A percentile compares a stretch with the other conserved stretches of the same genome.
Conservation (phyloP, 1,284 basidiomycete genomes). For the Amylostereum areolatum region DNA sequence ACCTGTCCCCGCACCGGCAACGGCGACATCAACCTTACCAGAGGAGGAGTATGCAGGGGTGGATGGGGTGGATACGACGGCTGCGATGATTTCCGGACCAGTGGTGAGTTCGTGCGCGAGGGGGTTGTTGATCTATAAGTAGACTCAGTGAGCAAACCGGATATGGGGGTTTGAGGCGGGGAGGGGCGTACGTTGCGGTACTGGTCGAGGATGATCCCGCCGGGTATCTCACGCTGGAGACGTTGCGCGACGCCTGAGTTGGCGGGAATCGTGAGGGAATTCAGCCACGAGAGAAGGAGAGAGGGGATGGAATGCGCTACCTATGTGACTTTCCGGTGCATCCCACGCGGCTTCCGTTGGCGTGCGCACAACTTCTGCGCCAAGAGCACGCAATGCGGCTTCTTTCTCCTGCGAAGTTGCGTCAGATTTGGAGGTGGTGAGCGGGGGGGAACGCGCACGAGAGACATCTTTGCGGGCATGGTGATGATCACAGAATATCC, state of each 20-base stretch:
- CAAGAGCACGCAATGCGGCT: conserved; percentile 84
- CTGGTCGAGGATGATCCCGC: conserved; percentile 91
- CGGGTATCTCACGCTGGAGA: conserved; percentile 74
- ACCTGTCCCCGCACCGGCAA: conserved; percentile 93
- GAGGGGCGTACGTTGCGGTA: conserved; percentile 59
- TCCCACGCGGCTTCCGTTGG: conserved; percentile 88
- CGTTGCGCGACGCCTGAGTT: conserved; percentile 71
- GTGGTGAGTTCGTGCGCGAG: conserved; percentile 85
- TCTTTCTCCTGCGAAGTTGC: conserved; percentile 73
- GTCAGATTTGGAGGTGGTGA: background rate
- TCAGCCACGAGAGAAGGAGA: conserved; percentile 61
- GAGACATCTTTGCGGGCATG: conserved; percentile 94
- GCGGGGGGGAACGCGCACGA: conserved; percentile 35
- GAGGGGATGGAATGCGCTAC: conserved; percentile 43
- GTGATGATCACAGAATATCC: conserved; percentile 92
- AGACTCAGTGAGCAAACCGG: no score
- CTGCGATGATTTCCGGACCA: conserved; percentile 83
- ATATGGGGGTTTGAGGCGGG: no score
- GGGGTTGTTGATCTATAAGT: conserved; percentile 80
- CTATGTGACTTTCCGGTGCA: conserved; percentile 84
- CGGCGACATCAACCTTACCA: conserved; percentile 74
- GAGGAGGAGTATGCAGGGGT: conserved; percentile 51
- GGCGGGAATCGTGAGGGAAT: conserved; percentile 61
- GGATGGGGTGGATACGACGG: conserved; percentile 58
- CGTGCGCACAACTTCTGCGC: conserved; percentile 91